Evolutionary conservation across 2,329 filamentous ascomycete genomes (phyloP).

Genomic region (Talaromyces sp.): DNA sequence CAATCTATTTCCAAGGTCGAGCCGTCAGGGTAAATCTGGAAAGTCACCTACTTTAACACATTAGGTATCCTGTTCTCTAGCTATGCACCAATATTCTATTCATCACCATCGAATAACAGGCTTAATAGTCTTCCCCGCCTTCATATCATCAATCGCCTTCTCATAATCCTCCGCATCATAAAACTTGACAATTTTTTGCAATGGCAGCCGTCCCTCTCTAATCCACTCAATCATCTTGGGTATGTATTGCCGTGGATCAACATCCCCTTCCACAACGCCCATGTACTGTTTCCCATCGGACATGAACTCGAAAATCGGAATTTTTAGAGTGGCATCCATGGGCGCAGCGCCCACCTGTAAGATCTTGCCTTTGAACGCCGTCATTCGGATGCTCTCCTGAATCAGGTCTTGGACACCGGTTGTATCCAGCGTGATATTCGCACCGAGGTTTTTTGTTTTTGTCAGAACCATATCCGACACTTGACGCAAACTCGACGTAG

Average conservation of each 20-base stretch:
- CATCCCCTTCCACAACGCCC: slow-evolving; percentile 45
- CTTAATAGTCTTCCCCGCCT: slow-evolving; percentile 23
- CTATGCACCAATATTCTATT: too few relatives aligned
- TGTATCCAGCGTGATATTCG: slow-evolving; percentile 46
- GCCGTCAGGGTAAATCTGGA: too few relatives aligned
- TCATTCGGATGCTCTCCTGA: slow-evolving; percentile 37
- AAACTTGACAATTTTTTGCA: neutral
- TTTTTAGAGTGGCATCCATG: slow-evolving; percentile 35
- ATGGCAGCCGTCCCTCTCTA: neutral
- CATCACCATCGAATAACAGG: slow-evolving; percentile 13
- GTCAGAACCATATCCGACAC: slow-evolving; percentile 24
- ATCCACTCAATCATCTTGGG: neutral
- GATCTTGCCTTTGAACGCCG: slow-evolving; percentile 43
- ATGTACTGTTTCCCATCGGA: slow-evolving; percentile 44
- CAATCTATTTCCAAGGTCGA: too few relatives aligned
- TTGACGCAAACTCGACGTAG: slow-evolving; percentile 22
- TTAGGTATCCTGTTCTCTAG: too few relatives aligned
- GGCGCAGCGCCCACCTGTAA: slow-evolving; percentile 48
- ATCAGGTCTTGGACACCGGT: slow-evolving; percentile 43
- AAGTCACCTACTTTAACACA: too few relatives aligned
- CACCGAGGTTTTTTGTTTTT: slow-evolving; percentile 33
- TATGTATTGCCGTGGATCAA: slow-evolving; percentile 24
- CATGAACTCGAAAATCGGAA: slow-evolving; percentile 45
- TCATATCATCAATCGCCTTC: slow-evolving; percentile 21
- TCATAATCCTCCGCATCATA: slow-evolving; percentile 42